A percentile compares a stretch with the other conserved stretches of the same genome.
phyloP scores from a whole-genome alignment of 305 asterid genomes.

The Rubia occidens region DNA sequence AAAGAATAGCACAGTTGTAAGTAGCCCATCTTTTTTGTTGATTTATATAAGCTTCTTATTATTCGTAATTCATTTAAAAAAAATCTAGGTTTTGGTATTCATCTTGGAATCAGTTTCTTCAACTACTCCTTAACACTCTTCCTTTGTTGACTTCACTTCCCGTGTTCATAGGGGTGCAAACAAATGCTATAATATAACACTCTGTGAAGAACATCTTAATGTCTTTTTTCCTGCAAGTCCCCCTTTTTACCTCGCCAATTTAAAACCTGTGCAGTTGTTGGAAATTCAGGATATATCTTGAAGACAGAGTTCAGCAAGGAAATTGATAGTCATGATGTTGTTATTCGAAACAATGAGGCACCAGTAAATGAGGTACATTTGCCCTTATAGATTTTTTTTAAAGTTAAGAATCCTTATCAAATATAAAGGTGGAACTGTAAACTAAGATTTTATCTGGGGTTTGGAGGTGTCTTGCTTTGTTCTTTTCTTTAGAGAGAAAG shows the following conservation, averaged over 20 bases:
- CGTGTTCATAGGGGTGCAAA: slow-evolving; percentile 54
- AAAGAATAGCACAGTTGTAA: slow-evolving; percentile 88
- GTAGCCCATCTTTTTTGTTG: slow-evolving; percentile 23
- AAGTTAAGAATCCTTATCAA: background rate
- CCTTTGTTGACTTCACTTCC: slow-evolving; percentile 9
- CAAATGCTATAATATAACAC: slow-evolving; percentile 76
- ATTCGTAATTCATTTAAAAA: background rate
- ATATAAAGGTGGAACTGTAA: background rate
- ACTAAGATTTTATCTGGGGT: background rate
- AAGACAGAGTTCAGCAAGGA: slow-evolving; percentile 86
- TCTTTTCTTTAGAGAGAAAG: background rate
- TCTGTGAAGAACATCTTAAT: slow-evolving; percentile 83
- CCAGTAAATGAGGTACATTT: slow-evolving; percentile 74
- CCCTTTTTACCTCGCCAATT: slow-evolving; percentile 93
- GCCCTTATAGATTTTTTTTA: background rate
- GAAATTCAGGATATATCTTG: slow-evolving; percentile 92
- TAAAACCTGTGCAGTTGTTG: slow-evolving; percentile 88
- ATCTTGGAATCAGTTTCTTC: slow-evolving; percentile 6
- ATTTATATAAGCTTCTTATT: slow-evolving; percentile 4
- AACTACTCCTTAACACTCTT: slow-evolving; percentile 7
- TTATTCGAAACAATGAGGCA: slow-evolving; percentile 93
- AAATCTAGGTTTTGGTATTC: background rate
- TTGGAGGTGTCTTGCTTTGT: background rate
- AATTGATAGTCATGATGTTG: slow-evolving; percentile 90
- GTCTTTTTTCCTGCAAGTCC: slow-evolving; percentile 80